Conservation (phyloP, 1,284 basidiomycete genomes). For the Puccinia horiana region DNA sequence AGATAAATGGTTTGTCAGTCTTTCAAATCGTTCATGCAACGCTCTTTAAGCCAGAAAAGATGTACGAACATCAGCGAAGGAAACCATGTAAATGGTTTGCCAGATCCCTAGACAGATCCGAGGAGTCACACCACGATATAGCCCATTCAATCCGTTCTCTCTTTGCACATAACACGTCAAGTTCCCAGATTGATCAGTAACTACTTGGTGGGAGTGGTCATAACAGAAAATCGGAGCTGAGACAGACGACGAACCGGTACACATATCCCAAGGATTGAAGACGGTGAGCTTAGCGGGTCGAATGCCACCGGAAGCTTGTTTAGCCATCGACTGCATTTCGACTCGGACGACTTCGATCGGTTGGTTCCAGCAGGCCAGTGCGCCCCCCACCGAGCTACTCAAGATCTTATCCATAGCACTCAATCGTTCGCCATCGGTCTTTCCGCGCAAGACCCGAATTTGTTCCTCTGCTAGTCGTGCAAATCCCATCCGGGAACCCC, state of each 20-base stretch:
- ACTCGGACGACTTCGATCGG: constrained; percentile 96
- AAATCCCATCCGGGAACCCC: constrained; percentile 98
- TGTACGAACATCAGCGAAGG: constrained; percentile 48
- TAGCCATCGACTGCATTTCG: constrained; percentile 99
- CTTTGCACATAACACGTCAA: constrained; percentile 76
- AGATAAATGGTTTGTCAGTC: neutral
- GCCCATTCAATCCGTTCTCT: constrained; percentile 92
- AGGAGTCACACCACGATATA: constrained; percentile 96
- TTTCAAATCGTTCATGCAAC: neutral
- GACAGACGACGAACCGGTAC: constrained; percentile 19
- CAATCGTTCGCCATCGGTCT: constrained; percentile 71
- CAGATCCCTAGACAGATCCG: constrained; percentile 93
- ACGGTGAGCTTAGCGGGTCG: constrained; percentile 87
- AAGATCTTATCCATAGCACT: constrained; percentile 81
- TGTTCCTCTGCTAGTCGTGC: constrained; percentile 83
- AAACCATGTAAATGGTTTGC: constrained; percentile 68
- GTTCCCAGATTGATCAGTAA: neutral
- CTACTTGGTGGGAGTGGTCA: constrained; percentile 56
- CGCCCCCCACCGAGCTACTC: constrained; percentile 86
- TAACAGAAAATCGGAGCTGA: neutral
- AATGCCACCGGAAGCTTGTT: constrained; percentile 70
- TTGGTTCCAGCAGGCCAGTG: constrained; percentile 98
- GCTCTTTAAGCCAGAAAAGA: neutral
- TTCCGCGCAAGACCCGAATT: constrained; percentile 77
- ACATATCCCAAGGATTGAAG: constrained; percentile 60